Conservation (phyloP, 2,329 filamentous ascomycete species). For the Nannizziopsis barbatae region DNA sequence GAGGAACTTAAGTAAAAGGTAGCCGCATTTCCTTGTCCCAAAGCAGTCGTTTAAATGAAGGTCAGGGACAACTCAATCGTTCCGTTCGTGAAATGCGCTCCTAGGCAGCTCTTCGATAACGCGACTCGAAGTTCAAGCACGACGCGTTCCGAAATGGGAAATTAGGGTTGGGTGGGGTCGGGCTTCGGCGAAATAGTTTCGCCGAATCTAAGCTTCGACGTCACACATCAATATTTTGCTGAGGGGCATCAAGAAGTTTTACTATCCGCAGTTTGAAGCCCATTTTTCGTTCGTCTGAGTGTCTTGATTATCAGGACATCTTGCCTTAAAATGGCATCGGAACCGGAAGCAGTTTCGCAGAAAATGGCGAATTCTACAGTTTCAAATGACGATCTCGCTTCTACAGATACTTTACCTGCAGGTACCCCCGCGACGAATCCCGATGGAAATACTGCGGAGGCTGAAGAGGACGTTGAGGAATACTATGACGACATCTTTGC, state of each 20-base stretch:
- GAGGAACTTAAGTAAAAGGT: background rate
- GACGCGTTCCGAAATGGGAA: conserved; percentile 15
- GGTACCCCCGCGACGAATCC: conserved; percentile 19
- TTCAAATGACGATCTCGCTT: conserved; percentile 6
- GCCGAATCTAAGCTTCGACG: conserved; percentile 8
- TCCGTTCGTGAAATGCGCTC: background rate
- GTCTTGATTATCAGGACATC: background rate
- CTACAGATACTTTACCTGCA: background rate
- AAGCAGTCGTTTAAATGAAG: background rate
- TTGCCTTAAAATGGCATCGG: background rate
- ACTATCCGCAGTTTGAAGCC: background rate
- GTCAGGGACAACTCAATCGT: background rate
- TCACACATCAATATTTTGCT: conserved; percentile 12
- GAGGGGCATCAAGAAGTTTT: conserved; percentile 5
- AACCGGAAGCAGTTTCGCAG: background rate
- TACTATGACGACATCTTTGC: conserved; percentile 50
- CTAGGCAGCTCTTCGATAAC: background rate
- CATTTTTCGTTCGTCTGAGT: background rate
- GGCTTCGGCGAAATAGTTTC: conserved; percentile 13
- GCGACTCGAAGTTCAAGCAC: background rate
- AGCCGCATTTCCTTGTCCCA: background rate
- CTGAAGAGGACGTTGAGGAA: conserved; percentile 46
- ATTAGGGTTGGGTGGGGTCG: conserved; percentile 12
- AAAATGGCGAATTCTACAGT: too few species aligned
- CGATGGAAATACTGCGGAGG: conserved; percentile 30